Conservation (phyloP, 2,329 filamentous ascomycete genomes). For the Fusarium pseudocircinatum region DNA sequence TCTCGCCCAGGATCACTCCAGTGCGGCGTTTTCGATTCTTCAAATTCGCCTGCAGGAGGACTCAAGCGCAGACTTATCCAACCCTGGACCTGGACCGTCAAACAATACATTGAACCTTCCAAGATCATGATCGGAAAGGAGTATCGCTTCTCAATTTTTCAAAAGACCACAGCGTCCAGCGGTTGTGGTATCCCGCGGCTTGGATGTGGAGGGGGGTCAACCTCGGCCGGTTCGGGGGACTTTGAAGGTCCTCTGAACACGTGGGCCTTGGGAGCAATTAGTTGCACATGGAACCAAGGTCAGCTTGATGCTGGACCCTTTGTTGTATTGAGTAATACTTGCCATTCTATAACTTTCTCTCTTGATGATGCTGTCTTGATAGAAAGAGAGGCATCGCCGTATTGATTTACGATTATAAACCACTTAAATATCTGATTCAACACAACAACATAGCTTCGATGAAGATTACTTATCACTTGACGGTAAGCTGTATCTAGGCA, state of each 20-base stretch:
- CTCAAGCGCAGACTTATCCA: neutral
- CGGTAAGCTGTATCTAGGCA: no score
- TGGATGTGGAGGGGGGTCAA: neutral
- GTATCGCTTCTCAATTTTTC: neutral
- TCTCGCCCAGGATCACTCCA: neutral
- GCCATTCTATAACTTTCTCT: neutral
- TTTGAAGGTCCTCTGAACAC: neutral
- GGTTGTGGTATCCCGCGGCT: rapidly evolving
- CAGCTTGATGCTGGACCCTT: neutral
- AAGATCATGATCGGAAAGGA: neutral
- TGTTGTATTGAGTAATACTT: neutral
- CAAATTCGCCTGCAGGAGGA: neutral
- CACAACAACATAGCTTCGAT: rapidly evolving
- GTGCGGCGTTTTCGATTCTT: neutral
- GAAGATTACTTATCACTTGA: rapidly evolving
- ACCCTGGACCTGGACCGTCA: rapidly evolving
- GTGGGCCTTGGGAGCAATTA: neutral
- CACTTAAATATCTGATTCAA: neutral
- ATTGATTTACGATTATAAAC: neutral
- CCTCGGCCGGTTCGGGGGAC: rapidly evolving
- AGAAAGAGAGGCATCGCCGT: neutral
- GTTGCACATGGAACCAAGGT: neutral
- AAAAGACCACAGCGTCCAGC: neutral
- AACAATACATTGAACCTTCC: neutral
- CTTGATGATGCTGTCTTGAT: neutral